Evolutionary conservation across 1,284 basidiomycete species (phyloP), one percentile per base, ranked within the genome.

Genomic region (Cryptococcus sp.): DNA sequence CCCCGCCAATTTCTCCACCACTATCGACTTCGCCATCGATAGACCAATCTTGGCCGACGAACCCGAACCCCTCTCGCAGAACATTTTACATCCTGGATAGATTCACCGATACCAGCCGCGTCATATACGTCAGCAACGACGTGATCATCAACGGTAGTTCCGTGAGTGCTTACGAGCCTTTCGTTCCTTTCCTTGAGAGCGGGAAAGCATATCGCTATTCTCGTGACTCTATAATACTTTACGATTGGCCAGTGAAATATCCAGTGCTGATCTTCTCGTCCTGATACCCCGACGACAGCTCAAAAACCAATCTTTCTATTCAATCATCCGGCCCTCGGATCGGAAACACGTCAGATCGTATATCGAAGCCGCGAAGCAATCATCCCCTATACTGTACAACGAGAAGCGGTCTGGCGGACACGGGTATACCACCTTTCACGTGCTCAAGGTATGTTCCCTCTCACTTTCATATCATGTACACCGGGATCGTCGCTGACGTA

Each of bases 11-110:
- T 15, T 61, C 51, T 5, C 46, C 50, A 5, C 53, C 59, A 27
- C 57, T 60, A 23, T 53, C 38, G 53, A 50, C 52, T 38, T 49
- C 40, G 20, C 61, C 47, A 39, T 60, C 47, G 42, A 56, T 49
- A 7, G 55, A 56, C 44, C 19, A 55, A 13, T 55, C 47, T 31
- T 55, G 55, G 55, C 50, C 55, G 7, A 44, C 50, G 47, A 51
- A 56, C 17, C 45, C 54, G 8, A 55, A 59, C 41, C 70, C 64
- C 0, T 57, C 60, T 10, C 66, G 64, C 2, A 56, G 75, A 17
- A 74, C 70, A 6, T 74, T 73, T 48, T 72, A 71, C 64, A 64
- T 76, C 22, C 42, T 77, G 2, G 72, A 77, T 52, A 47, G 75
- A 17, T 77, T 77, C 50, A 75, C 73, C 1, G 68, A 73, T 44